Evolutionary conservation across 805 yeast genomes (phyloP).

Genomic region (Candida quercuum): DNA sequence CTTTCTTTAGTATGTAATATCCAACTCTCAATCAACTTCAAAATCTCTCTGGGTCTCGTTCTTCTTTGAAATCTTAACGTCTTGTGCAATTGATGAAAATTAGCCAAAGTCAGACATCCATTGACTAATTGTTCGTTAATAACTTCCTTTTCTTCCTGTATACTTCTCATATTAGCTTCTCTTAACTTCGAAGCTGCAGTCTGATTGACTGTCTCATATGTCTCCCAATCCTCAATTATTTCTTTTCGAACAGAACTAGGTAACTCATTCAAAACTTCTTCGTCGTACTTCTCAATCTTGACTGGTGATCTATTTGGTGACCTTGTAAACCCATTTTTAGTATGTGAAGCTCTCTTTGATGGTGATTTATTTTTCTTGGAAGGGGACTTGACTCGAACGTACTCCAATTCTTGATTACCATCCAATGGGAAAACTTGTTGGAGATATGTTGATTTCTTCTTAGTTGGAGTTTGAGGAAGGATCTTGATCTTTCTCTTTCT

Average conservation of each 20-base stretch:
- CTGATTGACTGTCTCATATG: conserved; percentile 8
- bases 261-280: conserved; percentile 20
- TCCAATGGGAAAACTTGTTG: conserved; percentile 18
- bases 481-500: conserved; percentile 31
- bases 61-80: conserved; percentile 28
- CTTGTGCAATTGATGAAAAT: conserved; percentile 6
- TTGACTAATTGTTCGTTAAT: conserved; percentile 2
- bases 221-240: conserved; percentile 17
- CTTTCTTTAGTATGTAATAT: conserved; percentile 24
- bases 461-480: conserved; percentile 19
- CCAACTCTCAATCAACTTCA: conserved; percentile 32
- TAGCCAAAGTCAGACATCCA: conserved; percentile 8
- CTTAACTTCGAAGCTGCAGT: conserved; percentile 11
- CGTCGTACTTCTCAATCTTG: conserved; percentile 12
- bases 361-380: conserved; percentile 7
- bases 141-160: not conserved
- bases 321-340: too few relatives aligned
- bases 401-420: conserved; percentile 9
- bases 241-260: conserved; percentile 16
- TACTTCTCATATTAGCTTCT: conserved; percentile 5
- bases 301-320: conserved; percentile 1
- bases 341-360: conserved; percentile 9
- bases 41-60: conserved; percentile 29
- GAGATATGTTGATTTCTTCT: conserved; percentile 11
- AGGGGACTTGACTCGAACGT: conserved; percentile 13